Evolutionary conservation across 306 rosid genomes (phyloP), one percentile per base, ranked within the genome.

Genomic region (Delonix regia): DNA sequence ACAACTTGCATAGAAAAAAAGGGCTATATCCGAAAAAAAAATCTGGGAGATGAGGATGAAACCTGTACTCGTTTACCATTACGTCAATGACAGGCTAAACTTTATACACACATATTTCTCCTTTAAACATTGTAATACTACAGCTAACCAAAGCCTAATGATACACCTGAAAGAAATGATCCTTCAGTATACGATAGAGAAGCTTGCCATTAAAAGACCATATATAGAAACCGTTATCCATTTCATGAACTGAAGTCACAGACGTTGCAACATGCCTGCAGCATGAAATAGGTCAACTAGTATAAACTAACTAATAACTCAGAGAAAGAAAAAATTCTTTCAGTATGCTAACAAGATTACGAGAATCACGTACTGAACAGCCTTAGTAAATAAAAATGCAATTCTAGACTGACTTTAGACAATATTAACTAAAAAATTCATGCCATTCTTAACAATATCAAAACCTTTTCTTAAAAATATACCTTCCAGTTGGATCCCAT

Each of bases 401-500:
- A 21, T 57, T 65, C 19, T 4, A 55, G 53, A 34, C 30, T 12
- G 33, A 45, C 67, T 67, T 74, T 57, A 22, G 55, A 18, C 0
- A 73, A 28, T 38, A 76, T 34, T 6, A 52, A 21, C 34, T 25
- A 47, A 75, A 11, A 33, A 44, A 34, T 13, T 57, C 19, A 24
- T 30, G 69, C 59, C 45, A 28, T 25, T 9, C 44, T 24, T 14
- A 49, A 44, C 11, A 30, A 30, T 33, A 13, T 56, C 59, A 47
- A 21, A 25, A 75, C 34, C 24, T 1, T 13, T 36, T 42, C 22
- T n/a, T n/a, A n/a, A 52, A 30, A 30, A 39, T 69, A 41, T 88
- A 93, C 98, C 98, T 89, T 84, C 98, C 98, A 8, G 98, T 93
- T 12, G 97, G 97, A 87, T 91, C 97, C 98, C 98, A 93, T 77